Percentiles rank a stretch among this genome's conserved stretches.
phyloP scores from a whole-genome alignment of 768 basidiomycete species.

The Omphalotus guepiniiformis region DNA sequence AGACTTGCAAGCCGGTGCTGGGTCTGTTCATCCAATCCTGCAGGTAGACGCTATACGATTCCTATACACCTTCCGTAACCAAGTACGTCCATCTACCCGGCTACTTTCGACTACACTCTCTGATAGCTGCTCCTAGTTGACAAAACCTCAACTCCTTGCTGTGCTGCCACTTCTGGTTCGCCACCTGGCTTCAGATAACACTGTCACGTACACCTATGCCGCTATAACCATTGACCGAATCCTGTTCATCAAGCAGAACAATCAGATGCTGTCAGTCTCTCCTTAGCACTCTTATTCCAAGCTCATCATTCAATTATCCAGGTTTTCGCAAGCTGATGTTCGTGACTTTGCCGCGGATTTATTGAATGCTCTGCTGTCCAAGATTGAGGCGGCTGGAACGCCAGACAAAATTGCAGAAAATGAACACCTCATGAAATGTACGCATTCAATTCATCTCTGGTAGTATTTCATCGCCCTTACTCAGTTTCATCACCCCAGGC shows the following conservation, averaged over 20 bases:
- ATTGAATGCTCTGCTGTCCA: conserved; percentile 65
- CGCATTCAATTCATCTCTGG: conserved; percentile 18
- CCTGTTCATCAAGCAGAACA: conserved; percentile 81
- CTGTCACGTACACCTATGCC: conserved; percentile 93
- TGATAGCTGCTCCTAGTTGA: conserved; percentile 62
- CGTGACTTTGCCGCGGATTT: conserved; percentile 76
- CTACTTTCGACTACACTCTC: background rate
- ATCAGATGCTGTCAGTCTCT: conserved; percentile 61
- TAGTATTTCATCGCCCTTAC: background rate
- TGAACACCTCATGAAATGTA: conserved; percentile 97
- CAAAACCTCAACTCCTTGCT: conserved; percentile 88
- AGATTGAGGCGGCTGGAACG: conserved; percentile 73
- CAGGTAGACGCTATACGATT: conserved; percentile 97
- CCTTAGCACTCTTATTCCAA: background rate
- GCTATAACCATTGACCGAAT: conserved; percentile 98
- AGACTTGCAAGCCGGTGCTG: conserved; percentile 70
- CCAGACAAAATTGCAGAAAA: conserved; percentile 96
- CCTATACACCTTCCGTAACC: conserved; percentile 92
- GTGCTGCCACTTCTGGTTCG: conserved; percentile 84
- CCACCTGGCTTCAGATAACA: conserved; percentile 79
- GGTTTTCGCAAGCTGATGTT: conserved; percentile 86
- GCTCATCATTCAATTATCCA: conserved; percentile 23
- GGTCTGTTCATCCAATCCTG: conserved; percentile 79
- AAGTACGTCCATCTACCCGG: conserved; percentile 44
- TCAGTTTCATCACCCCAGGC: conserved; percentile 45